These are phyloP conservation scores for Starmerella bacillaris DNA, from an alignment of 805 yeast genomes.

Conservation along the genomic window DNA sequence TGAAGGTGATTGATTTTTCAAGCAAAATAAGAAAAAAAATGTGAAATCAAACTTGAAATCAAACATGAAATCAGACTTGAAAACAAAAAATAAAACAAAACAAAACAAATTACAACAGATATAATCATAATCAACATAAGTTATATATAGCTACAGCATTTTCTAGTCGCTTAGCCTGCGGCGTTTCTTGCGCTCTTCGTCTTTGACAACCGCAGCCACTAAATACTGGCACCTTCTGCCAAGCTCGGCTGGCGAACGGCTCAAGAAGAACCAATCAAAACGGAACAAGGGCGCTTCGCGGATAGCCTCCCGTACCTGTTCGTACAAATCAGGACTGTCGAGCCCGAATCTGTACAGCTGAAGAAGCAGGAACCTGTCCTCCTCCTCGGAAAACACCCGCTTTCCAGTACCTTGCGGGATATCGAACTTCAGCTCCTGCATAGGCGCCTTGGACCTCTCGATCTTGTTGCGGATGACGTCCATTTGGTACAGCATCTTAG, in stretches of 20 bases:
- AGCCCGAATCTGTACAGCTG: slow-evolving; percentile 67
- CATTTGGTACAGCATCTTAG: slow-evolving; percentile 47
- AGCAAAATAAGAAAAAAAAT: too few relatives aligned
- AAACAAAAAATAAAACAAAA: too few relatives aligned
- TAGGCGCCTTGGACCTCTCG: slow-evolving; percentile 51
- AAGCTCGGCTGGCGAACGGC: slow-evolving; percentile 60
- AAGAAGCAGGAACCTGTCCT: slow-evolving; percentile 71
- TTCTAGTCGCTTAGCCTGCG: background rate
- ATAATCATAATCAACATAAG: too few relatives aligned
- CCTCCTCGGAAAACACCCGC: slow-evolving; percentile 60
- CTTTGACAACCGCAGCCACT: slow-evolving; percentile 56
- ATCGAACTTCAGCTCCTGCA: slow-evolving; percentile 55
- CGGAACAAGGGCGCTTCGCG: slow-evolving; percentile 60
- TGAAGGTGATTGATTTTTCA: too few relatives aligned
- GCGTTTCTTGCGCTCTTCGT: slow-evolving; percentile 22
- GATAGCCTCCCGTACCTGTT: slow-evolving; percentile 56
- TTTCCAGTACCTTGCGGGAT: slow-evolving; percentile 47
- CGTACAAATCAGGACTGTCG: slow-evolving; percentile 63
- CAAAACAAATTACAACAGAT: too few relatives aligned
- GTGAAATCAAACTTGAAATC: too few relatives aligned
- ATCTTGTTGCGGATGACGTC: slow-evolving; percentile 65
- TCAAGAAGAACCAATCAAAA: slow-evolving; percentile 73
- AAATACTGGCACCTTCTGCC: slow-evolving; percentile 68
- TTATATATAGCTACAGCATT: too few relatives aligned
- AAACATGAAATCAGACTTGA: too few relatives aligned